Base-by-base conservation (phyloP, 164 flowering plant species). In the Vitis rupestris region DNA sequence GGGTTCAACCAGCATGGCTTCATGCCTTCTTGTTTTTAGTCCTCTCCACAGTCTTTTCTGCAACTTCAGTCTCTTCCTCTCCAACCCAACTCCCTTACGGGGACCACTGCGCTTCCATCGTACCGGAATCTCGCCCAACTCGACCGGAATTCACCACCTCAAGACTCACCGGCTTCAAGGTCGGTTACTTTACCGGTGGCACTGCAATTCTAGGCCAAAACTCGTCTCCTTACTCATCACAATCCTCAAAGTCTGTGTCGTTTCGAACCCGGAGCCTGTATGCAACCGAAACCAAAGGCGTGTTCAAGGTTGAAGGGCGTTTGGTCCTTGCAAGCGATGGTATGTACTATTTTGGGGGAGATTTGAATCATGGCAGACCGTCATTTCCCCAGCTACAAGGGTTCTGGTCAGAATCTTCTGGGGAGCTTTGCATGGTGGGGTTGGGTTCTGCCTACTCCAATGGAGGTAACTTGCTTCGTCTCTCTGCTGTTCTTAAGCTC, bases 391-490 rank as follows among this genome's bases (percentile, higher is more conserved):
- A 10, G 23, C 47, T 88, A n/a, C 14, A 64, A 12, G 94, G 94
- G 27, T 87, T 81, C 67, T 89, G 88, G 89, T 80, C 86, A 3
- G 78, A 72, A 23, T 63, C 77, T 10, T 63, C 79, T 5, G 82
- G 85, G 70, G 74, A 70, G 69, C 80, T 88, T 19, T 90, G 93
- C 70, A 74, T 86, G 89, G 83, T 87, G 16, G 93, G 91, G 49
- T 72, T 78, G 2, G 78, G 77, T 27, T 49, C 17, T 29, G 53
- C 58, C 17, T 56, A 51, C 30, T 54, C 70, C 6, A 63, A 50
- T 19, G 66, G 69, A 73, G 88, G 87, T 80, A 73, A 78, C 3
- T 8, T 29, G 3, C 70, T 77, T 31, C 29, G 70, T 60, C 74
- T 79, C 65, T 61, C 74, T 57, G 81, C 67, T 66, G 82, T 84